A percentile compares a stretch with the other conserved stretches of the same genome.
Evolutionary conservation across 2,329 filamentous ascomycete genomes (phyloP).

Genomic region (Aspergillus latus): DNA sequence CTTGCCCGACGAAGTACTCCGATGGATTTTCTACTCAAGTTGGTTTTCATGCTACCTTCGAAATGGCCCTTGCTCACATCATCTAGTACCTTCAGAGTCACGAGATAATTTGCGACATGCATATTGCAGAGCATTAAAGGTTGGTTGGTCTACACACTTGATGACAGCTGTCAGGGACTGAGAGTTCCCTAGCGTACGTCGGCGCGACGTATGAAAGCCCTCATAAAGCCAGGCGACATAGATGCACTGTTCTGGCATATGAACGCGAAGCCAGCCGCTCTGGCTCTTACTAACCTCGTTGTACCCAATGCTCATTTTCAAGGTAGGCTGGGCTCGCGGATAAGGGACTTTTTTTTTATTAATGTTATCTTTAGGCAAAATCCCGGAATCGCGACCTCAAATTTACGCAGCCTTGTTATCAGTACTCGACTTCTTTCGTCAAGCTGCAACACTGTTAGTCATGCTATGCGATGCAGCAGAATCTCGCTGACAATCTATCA

Average conservation of each 20-base stretch:
- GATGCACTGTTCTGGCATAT: slow-evolving; percentile 58
- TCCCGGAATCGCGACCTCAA: slow-evolving; percentile 14
- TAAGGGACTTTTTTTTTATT: not conserved
- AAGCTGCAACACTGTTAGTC: slow-evolving; percentile 33
- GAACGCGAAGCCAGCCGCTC: slow-evolving; percentile 54
- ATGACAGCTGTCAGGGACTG: slow-evolving; percentile 4
- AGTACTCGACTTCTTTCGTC: slow-evolving; percentile 34
- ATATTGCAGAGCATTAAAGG: slow-evolving; percentile 58
- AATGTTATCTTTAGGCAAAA: not conserved
- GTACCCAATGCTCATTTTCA: slow-evolving; percentile 25
- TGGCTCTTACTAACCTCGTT: slow-evolving; percentile 35
- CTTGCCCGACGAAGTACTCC: slow-evolving; percentile 64
- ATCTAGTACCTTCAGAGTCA: slow-evolving; percentile 53
- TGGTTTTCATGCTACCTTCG: slow-evolving; percentile 11
- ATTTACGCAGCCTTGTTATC: slow-evolving; percentile 32
- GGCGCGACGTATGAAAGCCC: slow-evolving; percentile 30
- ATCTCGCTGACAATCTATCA: slow-evolving; percentile 22
- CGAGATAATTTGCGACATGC: slow-evolving; percentile 58
- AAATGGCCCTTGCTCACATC: slow-evolving; percentile 7
- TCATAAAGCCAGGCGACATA: slow-evolving; percentile 43
- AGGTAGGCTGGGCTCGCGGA: slow-evolving; percentile 20
- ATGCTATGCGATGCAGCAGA: not conserved
- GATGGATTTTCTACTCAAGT: slow-evolving; percentile 58
- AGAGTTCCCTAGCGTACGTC: slow-evolving; percentile 27
- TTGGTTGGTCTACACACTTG: slow-evolving; percentile 33